A percentile compares a stretch with the other conserved stretches of the same genome.
These are phyloP conservation scores for Cylindrotheca fusiformis DNA, from an alignment of 108 stramenopile species.

Conservation along the genomic window DNA sequence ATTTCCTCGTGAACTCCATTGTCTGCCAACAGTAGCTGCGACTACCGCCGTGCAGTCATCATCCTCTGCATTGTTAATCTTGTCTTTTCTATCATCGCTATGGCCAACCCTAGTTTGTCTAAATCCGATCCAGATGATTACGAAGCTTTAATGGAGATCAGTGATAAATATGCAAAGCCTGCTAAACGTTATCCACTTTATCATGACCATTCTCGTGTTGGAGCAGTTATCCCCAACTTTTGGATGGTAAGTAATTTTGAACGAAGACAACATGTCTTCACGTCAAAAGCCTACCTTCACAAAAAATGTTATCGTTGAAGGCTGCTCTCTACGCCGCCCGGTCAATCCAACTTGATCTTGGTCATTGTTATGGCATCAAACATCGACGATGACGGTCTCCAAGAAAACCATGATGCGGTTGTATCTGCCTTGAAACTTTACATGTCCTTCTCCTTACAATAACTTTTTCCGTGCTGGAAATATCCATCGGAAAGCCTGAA, in stretches of 20 bases:
- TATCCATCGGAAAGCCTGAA: too few relatives aligned
- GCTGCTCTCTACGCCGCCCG: background rate
- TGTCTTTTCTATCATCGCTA: slow-evolving; percentile 1
- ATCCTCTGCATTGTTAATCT: slow-evolving; percentile 17
- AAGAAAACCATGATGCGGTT: background rate
- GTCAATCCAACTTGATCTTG: background rate
- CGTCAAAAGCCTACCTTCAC: background rate
- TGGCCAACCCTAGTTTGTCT: background rate
- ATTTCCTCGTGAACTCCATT: background rate
- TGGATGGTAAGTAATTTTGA: background rate
- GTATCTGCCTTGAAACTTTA: background rate
- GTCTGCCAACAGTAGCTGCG: slow-evolving; percentile 18
- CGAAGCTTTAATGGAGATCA: slow-evolving; percentile 3
- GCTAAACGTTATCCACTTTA: background rate
- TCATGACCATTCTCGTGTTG: slow-evolving; percentile 15
- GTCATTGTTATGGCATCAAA: background rate
- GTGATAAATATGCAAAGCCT: background rate
- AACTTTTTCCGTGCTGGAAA: slow-evolving; percentile 2
- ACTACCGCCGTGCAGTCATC: slow-evolving; percentile 42
- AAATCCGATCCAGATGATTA: slow-evolving; percentile 3
- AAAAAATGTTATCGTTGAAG: background rate
- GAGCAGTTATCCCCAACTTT: slow-evolving; percentile 28
- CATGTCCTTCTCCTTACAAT: slow-evolving; percentile 3
- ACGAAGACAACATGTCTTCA: background rate
- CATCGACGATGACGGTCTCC: background rate